Evolutionary conservation across 441 rosid species (phyloP).

Genomic region (Biscutella laevigata): DNA sequence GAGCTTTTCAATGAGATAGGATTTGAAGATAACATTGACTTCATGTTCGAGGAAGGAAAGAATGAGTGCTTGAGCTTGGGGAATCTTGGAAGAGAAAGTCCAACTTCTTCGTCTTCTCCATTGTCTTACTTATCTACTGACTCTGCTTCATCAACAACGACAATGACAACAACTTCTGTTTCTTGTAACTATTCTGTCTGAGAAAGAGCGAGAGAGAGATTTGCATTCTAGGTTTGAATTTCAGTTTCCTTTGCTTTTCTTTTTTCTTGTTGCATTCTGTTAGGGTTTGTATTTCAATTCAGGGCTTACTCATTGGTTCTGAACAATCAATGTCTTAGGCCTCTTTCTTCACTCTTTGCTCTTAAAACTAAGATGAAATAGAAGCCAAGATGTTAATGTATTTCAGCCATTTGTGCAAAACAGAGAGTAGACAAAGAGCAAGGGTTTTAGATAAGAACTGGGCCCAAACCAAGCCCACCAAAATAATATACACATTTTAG

Average conservation of each 20-base stretch:
- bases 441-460: no score
- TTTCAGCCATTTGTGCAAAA: no score
- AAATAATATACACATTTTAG: no score
- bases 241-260: constrained; percentile 10
- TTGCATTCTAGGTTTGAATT: constrained; percentile 14
- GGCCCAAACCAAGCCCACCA: no score
- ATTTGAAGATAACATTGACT: constrained; percentile 76
- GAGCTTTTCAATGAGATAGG: constrained; percentile 50
- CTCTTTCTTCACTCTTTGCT: constrained; percentile 4
- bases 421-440: background rate
- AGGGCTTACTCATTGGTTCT: constrained; percentile 24
- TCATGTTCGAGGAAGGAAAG: constrained; percentile 41
- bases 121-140: constrained; percentile 26
- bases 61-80: constrained; percentile 19
- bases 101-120: constrained; percentile 26
- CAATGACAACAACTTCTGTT: constrained; percentile 39
- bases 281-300: constrained; percentile 20
- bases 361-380: background rate
- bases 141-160: constrained; percentile 36
- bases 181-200: constrained; percentile 46
- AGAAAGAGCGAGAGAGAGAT: background rate
- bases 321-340: constrained; percentile 22
- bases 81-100: constrained; percentile 24
- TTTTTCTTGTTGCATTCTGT: background rate
- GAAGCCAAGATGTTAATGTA: no score